Evolutionary conservation across 495 filamentous ascomycete genomes (phyloP).

Genomic region (Neurospora sp.): DNA sequence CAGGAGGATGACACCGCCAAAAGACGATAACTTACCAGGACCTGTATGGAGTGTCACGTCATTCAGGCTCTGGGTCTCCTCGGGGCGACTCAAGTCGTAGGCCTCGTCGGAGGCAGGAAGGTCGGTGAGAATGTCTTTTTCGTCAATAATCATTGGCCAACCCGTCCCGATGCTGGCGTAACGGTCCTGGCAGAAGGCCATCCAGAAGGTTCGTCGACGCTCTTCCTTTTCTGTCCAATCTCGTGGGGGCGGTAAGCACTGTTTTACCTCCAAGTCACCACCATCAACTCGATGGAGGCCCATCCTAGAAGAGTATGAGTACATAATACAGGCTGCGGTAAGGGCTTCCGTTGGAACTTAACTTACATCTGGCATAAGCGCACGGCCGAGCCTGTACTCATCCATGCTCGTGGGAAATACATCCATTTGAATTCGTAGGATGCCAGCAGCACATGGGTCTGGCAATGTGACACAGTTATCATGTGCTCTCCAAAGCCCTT

Average conservation of each 20-base stretch:
- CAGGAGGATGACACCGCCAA: constrained; percentile 74
- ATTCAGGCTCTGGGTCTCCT: constrained; percentile 55
- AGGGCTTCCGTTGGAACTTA: not conserved
- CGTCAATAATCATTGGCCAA: constrained; percentile 92
- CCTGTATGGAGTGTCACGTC: constrained; percentile 67
- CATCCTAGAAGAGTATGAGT: constrained; percentile 42
- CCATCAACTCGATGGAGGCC: constrained; percentile 86
- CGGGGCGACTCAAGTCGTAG: constrained; percentile 69
- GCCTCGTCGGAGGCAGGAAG: constrained; percentile 78
- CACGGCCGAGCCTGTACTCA: constrained; percentile 72
- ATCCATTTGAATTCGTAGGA: constrained; percentile 95
- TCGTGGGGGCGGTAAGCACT: constrained; percentile 70
- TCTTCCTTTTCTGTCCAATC: constrained; percentile 96
- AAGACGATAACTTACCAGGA: constrained; percentile 60
- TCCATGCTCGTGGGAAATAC: constrained; percentile 95
- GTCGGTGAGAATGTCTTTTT: constrained; percentile 82
- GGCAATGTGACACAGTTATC: constrained; percentile 70
- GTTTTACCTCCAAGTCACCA: constrained; percentile 80
- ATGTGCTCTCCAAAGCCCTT: constrained; percentile 85
- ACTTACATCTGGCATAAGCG: constrained; percentile 68
- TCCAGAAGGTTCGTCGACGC: constrained; percentile 86
- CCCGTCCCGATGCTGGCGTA: constrained; percentile 96
- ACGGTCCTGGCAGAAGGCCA: constrained; percentile 79
- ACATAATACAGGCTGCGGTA: not conserved
- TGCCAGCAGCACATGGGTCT: constrained; percentile 70